Evolutionary conservation across 108 stramenopile genomes (phyloP).

Genomic region (Bacterosira constricta): DNA sequence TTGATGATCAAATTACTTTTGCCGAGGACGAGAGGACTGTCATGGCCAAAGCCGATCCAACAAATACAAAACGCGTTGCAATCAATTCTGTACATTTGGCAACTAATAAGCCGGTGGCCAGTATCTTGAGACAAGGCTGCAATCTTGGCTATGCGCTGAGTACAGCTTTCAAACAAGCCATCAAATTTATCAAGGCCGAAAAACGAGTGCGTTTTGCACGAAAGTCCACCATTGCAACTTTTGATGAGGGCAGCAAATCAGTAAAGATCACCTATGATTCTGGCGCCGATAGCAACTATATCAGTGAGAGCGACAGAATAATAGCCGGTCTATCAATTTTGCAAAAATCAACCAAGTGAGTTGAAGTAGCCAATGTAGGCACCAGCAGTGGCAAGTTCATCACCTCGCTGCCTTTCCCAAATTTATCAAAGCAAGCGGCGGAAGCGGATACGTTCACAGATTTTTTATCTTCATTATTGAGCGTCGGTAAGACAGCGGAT

Average conservation of each 20-base stretch:
- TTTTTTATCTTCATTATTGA: slow-evolving; percentile 10
- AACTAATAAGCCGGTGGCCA: neutral
- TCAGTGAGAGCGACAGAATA: slow-evolving; percentile 6
- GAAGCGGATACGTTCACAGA: slow-evolving; percentile 14
- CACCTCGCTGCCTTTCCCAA: neutral
- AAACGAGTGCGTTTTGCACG: no score
- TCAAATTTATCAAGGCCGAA: no score
- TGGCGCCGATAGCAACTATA: slow-evolving; percentile 16
- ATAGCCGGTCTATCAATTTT: slow-evolving; percentile 20
- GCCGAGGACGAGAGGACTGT: slow-evolving; percentile 4
- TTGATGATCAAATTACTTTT: neutral
- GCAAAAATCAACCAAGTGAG: neutral
- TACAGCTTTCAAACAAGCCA: neutral
- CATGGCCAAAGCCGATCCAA: neutral
- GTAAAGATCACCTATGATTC: no score
- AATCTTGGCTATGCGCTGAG: slow-evolving; percentile 1
- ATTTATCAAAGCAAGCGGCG: neutral
- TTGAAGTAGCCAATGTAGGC: slow-evolving; percentile 20
- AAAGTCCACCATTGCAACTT: slow-evolving; percentile 8
- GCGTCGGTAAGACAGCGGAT: slow-evolving; percentile 25
- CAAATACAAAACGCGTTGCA: neutral
- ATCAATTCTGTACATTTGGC: neutral
- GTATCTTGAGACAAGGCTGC: neutral
- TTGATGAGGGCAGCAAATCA: no score
- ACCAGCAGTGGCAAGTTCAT: slow-evolving; percentile 6